These are phyloP conservation scores for Phialophora tarda DNA, from an alignment of 2,329 filamentous ascomycete genomes.

Conservation along the genomic window DNA sequence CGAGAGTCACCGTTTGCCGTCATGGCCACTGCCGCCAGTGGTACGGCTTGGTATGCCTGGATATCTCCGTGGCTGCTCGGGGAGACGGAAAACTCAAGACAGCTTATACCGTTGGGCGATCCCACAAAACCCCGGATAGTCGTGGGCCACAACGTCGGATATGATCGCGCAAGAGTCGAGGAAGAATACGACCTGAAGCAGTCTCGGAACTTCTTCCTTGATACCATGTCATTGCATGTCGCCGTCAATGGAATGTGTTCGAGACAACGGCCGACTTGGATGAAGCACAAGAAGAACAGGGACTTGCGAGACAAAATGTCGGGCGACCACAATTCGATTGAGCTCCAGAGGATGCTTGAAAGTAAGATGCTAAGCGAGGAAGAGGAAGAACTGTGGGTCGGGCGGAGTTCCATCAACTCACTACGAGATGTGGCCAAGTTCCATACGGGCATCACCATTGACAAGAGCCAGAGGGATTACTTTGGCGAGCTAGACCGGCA, in stretches of 20 bases:
- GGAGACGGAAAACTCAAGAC: slow-evolving; percentile 75
- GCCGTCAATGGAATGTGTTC: slow-evolving; percentile 99
- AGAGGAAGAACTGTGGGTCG: slow-evolving; percentile 95
- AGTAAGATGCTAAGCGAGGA: slow-evolving; percentile 73
- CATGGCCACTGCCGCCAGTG: slow-evolving; percentile 92
- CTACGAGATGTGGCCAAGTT: slow-evolving; percentile 95
- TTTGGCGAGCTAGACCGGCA: slow-evolving; percentile 81
- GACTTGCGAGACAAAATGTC: slow-evolving; percentile 82
- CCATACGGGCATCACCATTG: slow-evolving; percentile 87
- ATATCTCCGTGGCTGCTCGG: slow-evolving; percentile 91
- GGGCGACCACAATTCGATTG: slow-evolving; percentile 70
- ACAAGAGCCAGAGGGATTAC: slow-evolving; percentile 84
- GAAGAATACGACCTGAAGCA: slow-evolving; percentile 90
- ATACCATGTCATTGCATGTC: slow-evolving; percentile 98
- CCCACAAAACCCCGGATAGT: slow-evolving; percentile 74
- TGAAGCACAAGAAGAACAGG: slow-evolving; percentile 90
- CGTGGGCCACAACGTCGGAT: slow-evolving; percentile 94
- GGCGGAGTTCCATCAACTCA: slow-evolving; percentile 92
- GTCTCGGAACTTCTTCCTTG: slow-evolving; percentile 83
- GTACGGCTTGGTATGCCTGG: slow-evolving; percentile 96
- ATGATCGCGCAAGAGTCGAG: slow-evolving; percentile 82
- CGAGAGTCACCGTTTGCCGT: slow-evolving; percentile 90
- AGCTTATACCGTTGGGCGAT: slow-evolving; percentile 87
- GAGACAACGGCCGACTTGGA: slow-evolving; percentile 92
- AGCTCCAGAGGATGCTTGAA: slow-evolving; percentile 73